Percentiles rank a stretch among this genome's conserved stretches.
Conservation (phyloP, 257 asterid species). For the Salvia hispanica region DNA sequence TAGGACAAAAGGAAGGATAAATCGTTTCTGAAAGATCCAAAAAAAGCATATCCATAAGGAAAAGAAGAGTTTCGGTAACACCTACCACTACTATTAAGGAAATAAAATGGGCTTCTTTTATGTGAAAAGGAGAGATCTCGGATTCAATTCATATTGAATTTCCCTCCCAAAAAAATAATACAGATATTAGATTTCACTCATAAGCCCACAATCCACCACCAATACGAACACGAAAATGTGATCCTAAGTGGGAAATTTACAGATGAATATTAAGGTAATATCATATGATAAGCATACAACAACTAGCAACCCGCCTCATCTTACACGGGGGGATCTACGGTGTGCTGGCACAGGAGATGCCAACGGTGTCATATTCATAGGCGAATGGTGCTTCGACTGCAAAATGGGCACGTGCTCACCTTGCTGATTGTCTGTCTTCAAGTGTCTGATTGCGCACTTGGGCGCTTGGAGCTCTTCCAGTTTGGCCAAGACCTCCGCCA, state of each 20-base stretch:
- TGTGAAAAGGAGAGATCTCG: too few relatives aligned
- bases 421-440: background rate
- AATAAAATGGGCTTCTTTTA: too few relatives aligned
- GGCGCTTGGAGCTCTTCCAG: constrained; percentile 31
- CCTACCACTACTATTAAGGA: too few relatives aligned
- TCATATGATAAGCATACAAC: constrained; percentile 3
- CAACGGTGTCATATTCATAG: constrained; percentile 27
- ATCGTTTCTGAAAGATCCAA: too few relatives aligned
- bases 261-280: constrained; percentile 4
- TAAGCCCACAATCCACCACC: constrained; percentile 22
- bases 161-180: background rate
- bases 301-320: constrained; percentile 41
- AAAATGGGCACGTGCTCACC: constrained; percentile 16
- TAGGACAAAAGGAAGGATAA: too few relatives aligned
- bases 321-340: constrained; percentile 48
- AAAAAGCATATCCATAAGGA: too few relatives aligned
- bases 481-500: constrained; percentile 33
- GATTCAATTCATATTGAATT: background rate
- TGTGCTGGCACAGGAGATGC: constrained; percentile 60
- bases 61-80: too few relatives aligned
- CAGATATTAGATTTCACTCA: background rate
- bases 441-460: constrained; percentile 5
- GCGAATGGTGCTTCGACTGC: constrained; percentile 29
- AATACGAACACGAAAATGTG: constrained; percentile 27
- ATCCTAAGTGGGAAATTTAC: constrained; percentile 36